These are phyloP conservation scores for Ustilago cynodontis DNA, from an alignment of 1,284 basidiomycete species.

Conservation along the genomic window DNA sequence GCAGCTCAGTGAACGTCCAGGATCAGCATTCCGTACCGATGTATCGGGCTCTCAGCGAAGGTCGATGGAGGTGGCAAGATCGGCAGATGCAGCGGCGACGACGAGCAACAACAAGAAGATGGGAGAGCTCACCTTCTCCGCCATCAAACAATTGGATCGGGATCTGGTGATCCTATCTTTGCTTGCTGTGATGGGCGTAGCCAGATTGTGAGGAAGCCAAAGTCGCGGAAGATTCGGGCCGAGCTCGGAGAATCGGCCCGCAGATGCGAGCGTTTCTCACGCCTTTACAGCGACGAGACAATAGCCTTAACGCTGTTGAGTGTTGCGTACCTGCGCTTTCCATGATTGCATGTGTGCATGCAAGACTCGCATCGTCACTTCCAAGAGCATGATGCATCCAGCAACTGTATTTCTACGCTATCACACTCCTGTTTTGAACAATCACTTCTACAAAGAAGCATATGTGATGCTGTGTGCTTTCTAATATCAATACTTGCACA, in stretches of 20 bases:
- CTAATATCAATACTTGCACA: background rate
- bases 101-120: constrained; percentile 22
- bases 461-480: background rate
- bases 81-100: background rate
- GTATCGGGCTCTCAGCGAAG: background rate
- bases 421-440: background rate
- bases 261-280: background rate
- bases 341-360: background rate
- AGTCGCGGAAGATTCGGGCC: background rate
- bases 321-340: background rate
- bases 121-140: constrained; percentile 26
- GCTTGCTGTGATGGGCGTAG: constrained; percentile 41
- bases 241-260: background rate
- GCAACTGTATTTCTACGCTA: background rate
- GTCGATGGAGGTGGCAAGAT: background rate
- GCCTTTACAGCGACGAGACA: background rate
- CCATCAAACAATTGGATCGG: constrained; percentile 14
- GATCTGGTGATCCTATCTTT: constrained; percentile 37
- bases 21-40: background rate
- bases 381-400: background rate
- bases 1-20: constrained; percentile 20
- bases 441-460: background rate
- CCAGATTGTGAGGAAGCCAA: constrained; percentile 8
- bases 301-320: background rate
- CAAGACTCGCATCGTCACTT: background rate